Conservation (phyloP, 495 filamentous ascomycete genomes). For the Parathielavia appendiculata region DNA sequence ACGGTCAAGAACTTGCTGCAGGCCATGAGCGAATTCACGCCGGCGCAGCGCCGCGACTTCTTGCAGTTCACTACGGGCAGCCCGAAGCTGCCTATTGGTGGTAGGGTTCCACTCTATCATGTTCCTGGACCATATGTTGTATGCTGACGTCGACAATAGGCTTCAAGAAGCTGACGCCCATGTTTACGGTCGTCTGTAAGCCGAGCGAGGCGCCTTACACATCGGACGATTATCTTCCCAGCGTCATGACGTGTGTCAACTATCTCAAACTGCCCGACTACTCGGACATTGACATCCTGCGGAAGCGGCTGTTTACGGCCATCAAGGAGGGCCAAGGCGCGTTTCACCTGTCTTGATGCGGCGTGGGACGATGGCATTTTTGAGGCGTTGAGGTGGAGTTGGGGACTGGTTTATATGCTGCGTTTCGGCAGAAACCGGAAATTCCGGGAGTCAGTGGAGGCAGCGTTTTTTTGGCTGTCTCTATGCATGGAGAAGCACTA, state of each 20-base stretch:
- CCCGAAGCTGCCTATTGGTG: conserved; percentile 96
- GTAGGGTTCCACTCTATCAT: conserved; percentile 48
- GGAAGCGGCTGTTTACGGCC: conserved; percentile 69
- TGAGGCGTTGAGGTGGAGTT: background rate
- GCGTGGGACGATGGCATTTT: background rate
- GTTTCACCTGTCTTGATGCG: conserved; percentile 81
- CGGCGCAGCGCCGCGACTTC: conserved; percentile 81
- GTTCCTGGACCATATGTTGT: background rate
- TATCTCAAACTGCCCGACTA: conserved; percentile 99
- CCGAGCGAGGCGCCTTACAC: conserved; percentile 91
- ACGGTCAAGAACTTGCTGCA: conserved; percentile 92
- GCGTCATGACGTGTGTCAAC: conserved; percentile 99
- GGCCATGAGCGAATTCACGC: conserved; percentile 82
- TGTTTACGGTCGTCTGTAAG: conserved; percentile 98
- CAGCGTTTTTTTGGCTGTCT: too few relatives aligned
- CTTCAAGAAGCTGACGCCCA: conserved; percentile 93
- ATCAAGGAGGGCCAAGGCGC: conserved; percentile 98
- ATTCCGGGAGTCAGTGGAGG: too few relatives aligned
- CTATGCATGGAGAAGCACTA: too few relatives aligned
- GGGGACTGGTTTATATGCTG: too few relatives aligned
- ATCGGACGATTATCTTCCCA: conserved; percentile 94
- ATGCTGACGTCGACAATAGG: conserved; percentile 46
- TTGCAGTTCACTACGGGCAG: conserved; percentile 98
- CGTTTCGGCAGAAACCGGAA: too few relatives aligned
- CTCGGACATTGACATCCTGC: conserved; percentile 69